Evolutionary conservation across 2,329 filamentous ascomycete species (phyloP).

Genomic region (Neurospora sp.): DNA sequence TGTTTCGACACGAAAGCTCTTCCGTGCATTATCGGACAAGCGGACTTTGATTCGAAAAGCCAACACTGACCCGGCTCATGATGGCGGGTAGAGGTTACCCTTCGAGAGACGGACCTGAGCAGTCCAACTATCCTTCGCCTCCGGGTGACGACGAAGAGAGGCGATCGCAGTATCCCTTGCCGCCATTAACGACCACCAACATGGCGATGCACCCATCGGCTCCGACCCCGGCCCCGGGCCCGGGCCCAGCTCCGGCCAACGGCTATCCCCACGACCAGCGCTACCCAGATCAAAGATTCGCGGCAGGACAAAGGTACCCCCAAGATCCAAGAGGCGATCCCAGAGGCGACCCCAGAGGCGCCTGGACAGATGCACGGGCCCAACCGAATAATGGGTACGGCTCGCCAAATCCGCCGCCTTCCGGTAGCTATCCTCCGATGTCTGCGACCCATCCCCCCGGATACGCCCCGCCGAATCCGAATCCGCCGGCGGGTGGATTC

Average conservation of each 20-base stretch:
- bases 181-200: conserved; percentile 23
- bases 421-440: conserved; percentile 12
- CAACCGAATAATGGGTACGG: conserved; percentile 24
- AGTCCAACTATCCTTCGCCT: conserved; percentile 32
- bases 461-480: conserved; percentile 15
- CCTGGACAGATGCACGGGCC: conserved; percentile 17
- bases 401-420: conserved; percentile 27
- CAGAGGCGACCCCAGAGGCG: not conserved
- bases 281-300: conserved; percentile 9
- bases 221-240: conserved; percentile 29
- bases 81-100: conserved; percentile 22
- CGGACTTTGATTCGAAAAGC: conserved; percentile 6
- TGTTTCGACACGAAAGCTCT: not conserved
- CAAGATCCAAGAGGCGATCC: conserved; percentile 8
- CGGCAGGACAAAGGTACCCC: conserved; percentile 14
- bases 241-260: conserved; percentile 1
- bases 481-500: conserved; percentile 30
- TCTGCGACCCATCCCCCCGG: conserved; percentile 30
- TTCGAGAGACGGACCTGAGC: conserved; percentile 27
- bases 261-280: conserved; percentile 11
- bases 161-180: conserved; percentile 23
- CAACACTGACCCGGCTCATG: conserved; percentile 9
- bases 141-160: conserved; percentile 31
- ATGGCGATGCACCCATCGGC: conserved; percentile 39
- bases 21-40: not conserved